phyloP scores from a whole-genome alignment of 352 stramenopile species.

The Pythium chondricola region DNA sequence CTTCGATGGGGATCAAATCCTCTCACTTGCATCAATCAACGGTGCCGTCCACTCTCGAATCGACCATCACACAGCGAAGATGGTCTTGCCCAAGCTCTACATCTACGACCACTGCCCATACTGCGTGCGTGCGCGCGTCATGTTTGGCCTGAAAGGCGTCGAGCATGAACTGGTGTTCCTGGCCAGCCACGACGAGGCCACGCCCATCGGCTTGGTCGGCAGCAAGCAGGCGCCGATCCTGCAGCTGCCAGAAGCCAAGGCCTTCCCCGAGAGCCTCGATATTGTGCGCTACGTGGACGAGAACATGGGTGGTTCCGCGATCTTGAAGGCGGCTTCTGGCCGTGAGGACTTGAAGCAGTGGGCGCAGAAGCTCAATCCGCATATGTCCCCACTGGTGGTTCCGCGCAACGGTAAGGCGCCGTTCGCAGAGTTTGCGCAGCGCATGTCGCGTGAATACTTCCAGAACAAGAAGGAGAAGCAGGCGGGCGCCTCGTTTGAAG shows the following conservation, averaged over 20 bases:
- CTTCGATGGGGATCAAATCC: too few species aligned
- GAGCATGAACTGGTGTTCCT: conserved; percentile 34
- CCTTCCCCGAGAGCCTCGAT: conserved; percentile 51
- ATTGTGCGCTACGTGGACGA: conserved; percentile 51
- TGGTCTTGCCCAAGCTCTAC: conserved; percentile 46
- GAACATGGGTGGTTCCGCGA: conserved; percentile 26
- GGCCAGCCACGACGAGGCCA: conserved; percentile 47
- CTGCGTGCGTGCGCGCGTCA: conserved; percentile 43
- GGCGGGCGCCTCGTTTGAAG: conserved; percentile 29
- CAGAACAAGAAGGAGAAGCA: conserved; percentile 53
- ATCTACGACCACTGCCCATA: conserved; percentile 61
- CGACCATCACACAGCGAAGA: too few species aligned
- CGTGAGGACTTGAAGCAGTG: conserved; percentile 41
- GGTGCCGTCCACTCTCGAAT: too few species aligned
- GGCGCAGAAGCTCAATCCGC: conserved; percentile 25
- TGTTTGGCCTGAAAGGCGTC: conserved; percentile 44
- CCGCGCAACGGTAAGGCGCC: conserved; percentile 37
- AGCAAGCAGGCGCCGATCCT: conserved; percentile 48
- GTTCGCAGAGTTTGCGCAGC: conserved; percentile 45
- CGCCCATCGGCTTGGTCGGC: conserved; percentile 37
- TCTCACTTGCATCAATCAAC: too few species aligned
- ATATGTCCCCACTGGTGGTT: conserved; percentile 33
- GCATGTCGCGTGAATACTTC: conserved; percentile 45
- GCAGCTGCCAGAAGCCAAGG: conserved; percentile 27
- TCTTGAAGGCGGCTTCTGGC: conserved; percentile 27